Percentiles rank a stretch among this genome's conserved stretches.
Conservation (phyloP, 164 flowering plant species). For the Pachysandra terminalis region DNA sequence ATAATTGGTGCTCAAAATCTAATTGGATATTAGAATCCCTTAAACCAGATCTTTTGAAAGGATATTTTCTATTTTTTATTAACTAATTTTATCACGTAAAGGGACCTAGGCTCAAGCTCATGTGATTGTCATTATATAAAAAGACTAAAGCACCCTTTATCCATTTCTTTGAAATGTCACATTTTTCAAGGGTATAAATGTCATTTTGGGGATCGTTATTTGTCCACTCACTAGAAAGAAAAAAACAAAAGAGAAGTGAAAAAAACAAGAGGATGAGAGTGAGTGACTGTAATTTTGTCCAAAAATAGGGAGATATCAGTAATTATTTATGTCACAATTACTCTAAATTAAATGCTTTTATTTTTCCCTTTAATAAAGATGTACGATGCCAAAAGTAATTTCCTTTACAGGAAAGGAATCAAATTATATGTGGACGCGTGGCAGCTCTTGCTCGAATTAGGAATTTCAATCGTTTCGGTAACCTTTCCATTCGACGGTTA, state of each 20-base stretch:
- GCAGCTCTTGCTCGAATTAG: slow-evolving; percentile 2
- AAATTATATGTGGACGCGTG: slow-evolving; percentile 15
- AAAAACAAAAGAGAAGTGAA: neutral
- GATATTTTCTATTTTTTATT: slow-evolving; percentile 6
- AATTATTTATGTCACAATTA: neutral
- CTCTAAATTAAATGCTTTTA: neutral
- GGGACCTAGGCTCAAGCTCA: neutral
- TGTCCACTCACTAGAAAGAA: neutral
- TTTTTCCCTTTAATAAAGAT: neutral
- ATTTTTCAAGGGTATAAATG: neutral
- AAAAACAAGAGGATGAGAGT: no score
- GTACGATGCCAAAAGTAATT: neutral
- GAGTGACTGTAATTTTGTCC: neutral
- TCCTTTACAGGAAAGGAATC: slow-evolving; percentile 17
- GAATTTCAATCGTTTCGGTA: slow-evolving; percentile 30
- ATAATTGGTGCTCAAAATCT: neutral
- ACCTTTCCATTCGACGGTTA: slow-evolving; percentile 15
- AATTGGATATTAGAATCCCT: neutral
- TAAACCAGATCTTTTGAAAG: slow-evolving; percentile 2
- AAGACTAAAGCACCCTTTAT: neutral
- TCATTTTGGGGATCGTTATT: neutral
- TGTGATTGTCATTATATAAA: neutral
- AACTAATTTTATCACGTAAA: slow-evolving; percentile 1
- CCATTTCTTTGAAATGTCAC: neutral
- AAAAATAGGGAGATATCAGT: neutral